Base-by-base conservation (phyloP, 345 rosid species). In the Ceriops tagal region DNA sequence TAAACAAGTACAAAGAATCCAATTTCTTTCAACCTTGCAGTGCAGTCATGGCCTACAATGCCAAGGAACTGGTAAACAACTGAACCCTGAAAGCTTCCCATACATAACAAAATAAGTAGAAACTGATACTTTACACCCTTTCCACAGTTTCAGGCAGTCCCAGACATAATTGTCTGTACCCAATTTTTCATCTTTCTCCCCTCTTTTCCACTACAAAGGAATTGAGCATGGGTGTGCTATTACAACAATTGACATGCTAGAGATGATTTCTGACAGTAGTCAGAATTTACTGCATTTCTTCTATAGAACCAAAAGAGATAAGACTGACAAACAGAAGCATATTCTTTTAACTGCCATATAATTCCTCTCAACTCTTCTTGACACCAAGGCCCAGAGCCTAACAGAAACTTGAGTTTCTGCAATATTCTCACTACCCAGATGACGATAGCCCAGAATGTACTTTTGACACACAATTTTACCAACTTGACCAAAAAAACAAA, bases 301-400 rank as follows among this genome's bases (percentile, higher is more conserved):
- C 21, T 21, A 49, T 27, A 22, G 66, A 73, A 66, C 62, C 56
- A 70, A 43, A 71, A 53, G 20, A 67, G 39, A 61, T 61, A 55
- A 68, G n/a, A 15, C 69, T 63, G 76, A 56, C 76, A 57, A 65
- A 58, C 64, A 55, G 66, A 24, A 51, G 69, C 58, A 59, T 58
- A 53, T 51, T 65, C 15, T 26, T 30, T 39, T 63, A 57, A 22
- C 58, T 49, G 31, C 56, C 2, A 57, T 59, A 35, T 64, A 69
- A 2, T 43, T 15, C 64, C 34, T 65, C 62, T 58, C 73, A 58
- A 34, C 56, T n/a, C 52, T 47, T 52, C 53, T 47, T 28, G 64
- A 80, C 76, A 72, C 76, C 80, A 81, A 75, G 80, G 77, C 35
- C 27, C 69, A 60, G 59, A 70, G 58, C 69, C 32, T 47, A 67